Conservation (phyloP, 164 flowering plant species). For the Chimonanthus praecox region DNA sequence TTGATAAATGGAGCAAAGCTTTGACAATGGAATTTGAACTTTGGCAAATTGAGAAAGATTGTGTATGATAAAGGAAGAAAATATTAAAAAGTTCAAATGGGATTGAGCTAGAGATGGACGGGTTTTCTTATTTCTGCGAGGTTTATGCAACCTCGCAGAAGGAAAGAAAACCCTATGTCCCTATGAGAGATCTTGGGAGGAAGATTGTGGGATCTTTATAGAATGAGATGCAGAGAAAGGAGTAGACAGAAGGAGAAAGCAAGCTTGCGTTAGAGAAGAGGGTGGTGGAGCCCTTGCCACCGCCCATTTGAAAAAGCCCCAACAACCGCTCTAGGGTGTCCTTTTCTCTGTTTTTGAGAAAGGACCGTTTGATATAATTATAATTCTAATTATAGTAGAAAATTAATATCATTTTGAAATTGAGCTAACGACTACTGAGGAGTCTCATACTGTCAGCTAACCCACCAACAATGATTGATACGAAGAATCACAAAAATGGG, state of each 20-base stretch:
- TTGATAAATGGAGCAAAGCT: no score
- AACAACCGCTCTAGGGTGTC: slow-evolving; percentile 2
- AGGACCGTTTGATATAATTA: not conserved
- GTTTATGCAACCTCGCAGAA: slow-evolving; percentile 30
- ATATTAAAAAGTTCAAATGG: not conserved
- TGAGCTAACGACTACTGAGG: not conserved
- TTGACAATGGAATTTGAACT: not conserved
- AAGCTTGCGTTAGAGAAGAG: slow-evolving; percentile 5
- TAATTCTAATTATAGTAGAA: not conserved
- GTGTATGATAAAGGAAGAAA: not conserved
- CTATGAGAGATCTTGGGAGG: not conserved
- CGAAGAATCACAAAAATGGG: no score
- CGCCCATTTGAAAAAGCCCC: slow-evolving; percentile 13
- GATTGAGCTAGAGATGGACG: not conserved
- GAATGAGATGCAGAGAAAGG: not conserved
- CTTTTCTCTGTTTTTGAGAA: not conserved
- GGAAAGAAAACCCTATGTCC: slow-evolving; percentile 5
- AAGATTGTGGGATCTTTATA: slow-evolving; percentile 7
- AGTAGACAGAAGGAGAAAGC: not conserved
- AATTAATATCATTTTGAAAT: not conserved
- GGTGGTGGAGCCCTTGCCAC: slow-evolving; percentile 14
- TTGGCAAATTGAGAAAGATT: not conserved
- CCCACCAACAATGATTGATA: not conserved
- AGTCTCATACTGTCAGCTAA: not conserved
- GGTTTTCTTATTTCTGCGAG: slow-evolving; percentile 24